Base-by-base conservation (phyloP, 73 alveolate genomes). In the Tetrahymena elliotti region DNA sequence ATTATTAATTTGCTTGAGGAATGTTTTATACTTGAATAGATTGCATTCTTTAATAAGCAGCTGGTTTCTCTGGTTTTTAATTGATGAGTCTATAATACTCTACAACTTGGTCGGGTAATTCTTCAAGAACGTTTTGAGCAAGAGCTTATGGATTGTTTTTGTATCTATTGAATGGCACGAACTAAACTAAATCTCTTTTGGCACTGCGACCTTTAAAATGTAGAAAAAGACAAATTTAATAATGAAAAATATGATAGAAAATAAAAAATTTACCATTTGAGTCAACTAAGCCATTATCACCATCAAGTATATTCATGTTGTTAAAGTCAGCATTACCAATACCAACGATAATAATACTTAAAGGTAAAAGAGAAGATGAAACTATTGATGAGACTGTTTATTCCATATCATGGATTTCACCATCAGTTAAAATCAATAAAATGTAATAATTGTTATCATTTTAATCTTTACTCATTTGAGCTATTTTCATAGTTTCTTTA, bases 391-490 rank as follows among this genome's bases (percentile, higher is more conserved):
- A 96, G 92, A 95, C 94, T 27, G 98, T 98, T 93, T 97, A 96
- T 35, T 95, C 94, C 98, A 98, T 97, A 97, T 99, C 99, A 95
- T 97, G 98, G 24, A 99, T 97, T 35, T 94, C 98, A 84, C 99
- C 99, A 97, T 99, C 99, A 83, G 99, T 98, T 33, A 99, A 93
- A 38, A 98, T 98, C 93, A 98, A 97, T 93, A 98, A 95, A 68
- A 98, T 98, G 96, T 97, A 97, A 95, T 98, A 98, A 84, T 93
- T 93, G 68, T 37, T 93, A 93, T 96, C 38, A 39, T 83, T 95
- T 93, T 93, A n/a, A n/a, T 52, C 97, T 35, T 84, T 94, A 88
- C 96, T 84, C 53, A 93, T n/a, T 93, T 93, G 38, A 93, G 97
- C 97, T 94, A 94, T 95, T 83, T 95, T 97, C 94, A 97, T 93